These are phyloP conservation scores for Brassica juncea DNA, from an alignment of 345 rosid genomes.

Conservation along the genomic window DNA sequence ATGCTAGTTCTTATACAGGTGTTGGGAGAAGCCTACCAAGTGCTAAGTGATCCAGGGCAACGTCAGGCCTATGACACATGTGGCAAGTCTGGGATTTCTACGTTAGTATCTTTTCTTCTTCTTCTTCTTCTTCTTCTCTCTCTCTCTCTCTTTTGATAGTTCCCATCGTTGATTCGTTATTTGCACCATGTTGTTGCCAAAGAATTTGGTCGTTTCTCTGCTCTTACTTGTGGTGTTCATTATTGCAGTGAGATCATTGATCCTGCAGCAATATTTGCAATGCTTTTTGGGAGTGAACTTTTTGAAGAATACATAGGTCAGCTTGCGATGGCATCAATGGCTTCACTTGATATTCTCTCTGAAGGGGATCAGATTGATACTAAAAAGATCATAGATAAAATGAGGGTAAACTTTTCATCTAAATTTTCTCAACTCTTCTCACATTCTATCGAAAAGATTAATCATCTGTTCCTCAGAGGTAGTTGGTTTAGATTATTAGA, in stretches of 20 bases:
- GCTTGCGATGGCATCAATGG: constrained; percentile 84
- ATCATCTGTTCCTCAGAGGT: not conserved
- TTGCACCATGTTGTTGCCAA: constrained; percentile 10
- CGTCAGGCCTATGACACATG: constrained; percentile 86
- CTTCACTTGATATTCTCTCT: constrained; percentile 57
- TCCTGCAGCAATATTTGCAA: constrained; percentile 82
- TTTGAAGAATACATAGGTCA: constrained; percentile 96
- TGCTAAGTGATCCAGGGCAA: constrained; percentile 84
- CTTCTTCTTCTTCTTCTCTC: constrained; percentile 15
- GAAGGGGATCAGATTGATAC: constrained; percentile 53
- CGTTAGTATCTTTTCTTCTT: constrained; percentile 54
- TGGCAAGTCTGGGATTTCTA: constrained; percentile 95
- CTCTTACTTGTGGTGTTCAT: constrained; percentile 19
- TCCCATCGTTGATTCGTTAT: not conserved
- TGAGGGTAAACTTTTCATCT: constrained; percentile 56
- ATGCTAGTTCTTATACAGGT: constrained; percentile 47
- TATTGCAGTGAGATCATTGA: constrained; percentile 82
- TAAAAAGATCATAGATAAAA: constrained; percentile 62
- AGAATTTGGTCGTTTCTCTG: not conserved
- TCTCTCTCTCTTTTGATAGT: not conserved
- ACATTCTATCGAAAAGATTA: not conserved
- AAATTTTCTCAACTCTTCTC: not conserved
- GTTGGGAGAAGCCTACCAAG: constrained; percentile 98
- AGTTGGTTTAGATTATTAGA: not conserved
- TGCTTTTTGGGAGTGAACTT: constrained; percentile 93